Percentiles rank a stretch among this genome's conserved stretches.
These are phyloP conservation scores for Wickerhamomyces tratensis DNA, from an alignment of 805 yeast genomes.

Conservation along the genomic window DNA sequence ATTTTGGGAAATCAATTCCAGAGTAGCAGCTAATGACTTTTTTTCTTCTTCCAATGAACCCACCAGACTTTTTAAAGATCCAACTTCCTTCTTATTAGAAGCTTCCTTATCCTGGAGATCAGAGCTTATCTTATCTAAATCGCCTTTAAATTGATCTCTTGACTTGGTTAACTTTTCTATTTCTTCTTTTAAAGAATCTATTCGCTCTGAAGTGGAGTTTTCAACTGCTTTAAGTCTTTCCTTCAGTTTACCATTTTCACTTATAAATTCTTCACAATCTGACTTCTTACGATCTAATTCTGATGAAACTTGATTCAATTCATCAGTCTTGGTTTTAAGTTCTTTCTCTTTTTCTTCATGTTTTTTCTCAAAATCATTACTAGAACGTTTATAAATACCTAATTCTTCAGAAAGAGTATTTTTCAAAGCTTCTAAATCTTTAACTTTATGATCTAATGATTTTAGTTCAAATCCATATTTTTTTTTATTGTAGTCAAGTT, in stretches of 20 bases:
- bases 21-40: slow-evolving; percentile 21
- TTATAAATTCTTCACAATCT: too few relatives aligned
- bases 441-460: background rate
- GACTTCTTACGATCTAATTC: too few relatives aligned
- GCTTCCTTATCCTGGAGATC: slow-evolving; percentile 20
- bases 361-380: background rate
- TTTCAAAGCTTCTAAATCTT: slow-evolving; percentile 6
- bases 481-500: background rate
- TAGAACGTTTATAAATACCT: background rate
- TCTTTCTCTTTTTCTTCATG: slow-evolving; percentile 1
- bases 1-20: slow-evolving; percentile 23
- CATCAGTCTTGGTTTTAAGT: slow-evolving; percentile 9
- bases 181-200: too few relatives aligned
- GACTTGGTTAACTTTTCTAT: slow-evolving; percentile 1
- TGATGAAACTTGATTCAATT: slow-evolving; percentile 2
- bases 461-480: background rate
- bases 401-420: slow-evolving; percentile 1
- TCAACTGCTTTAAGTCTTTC: too few relatives aligned
- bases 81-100: slow-evolving; percentile 16
- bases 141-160: slow-evolving; percentile 9
- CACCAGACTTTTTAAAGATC: slow-evolving; percentile 15
- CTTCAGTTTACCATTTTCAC: too few relatives aligned
- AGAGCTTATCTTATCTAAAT: slow-evolving; percentile 16
- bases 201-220: too few relatives aligned
- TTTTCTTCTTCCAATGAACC: slow-evolving; percentile 21